Percentiles rank a stretch among this genome's conserved stretches.
Evolutionary conservation across 805 yeast genomes (phyloP).

Genomic region (Sugiyamaella mastotermitis): DNA sequence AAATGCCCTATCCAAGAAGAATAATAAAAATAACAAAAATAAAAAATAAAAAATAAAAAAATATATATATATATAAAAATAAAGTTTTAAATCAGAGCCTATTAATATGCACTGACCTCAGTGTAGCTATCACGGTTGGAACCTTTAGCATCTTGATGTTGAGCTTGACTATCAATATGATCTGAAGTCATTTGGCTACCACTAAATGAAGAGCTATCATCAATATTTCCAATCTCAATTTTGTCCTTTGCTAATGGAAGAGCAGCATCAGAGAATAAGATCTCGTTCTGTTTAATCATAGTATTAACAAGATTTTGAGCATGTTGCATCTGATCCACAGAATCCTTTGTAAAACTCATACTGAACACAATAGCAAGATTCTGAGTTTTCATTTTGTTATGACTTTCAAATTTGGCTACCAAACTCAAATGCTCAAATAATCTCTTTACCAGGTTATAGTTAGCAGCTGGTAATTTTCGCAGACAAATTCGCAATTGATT

Average conservation of each 20-base stretch:
- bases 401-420: conserved; percentile 59
- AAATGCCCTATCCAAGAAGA: too few species aligned
- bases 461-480: conserved; percentile 51
- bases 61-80: too few species aligned
- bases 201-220: conserved; percentile 1
- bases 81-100: too few species aligned
- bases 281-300: conserved; percentile 35
- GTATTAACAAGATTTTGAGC: conserved; percentile 47
- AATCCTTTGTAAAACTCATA: conserved; percentile 43
- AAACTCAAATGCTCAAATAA: conserved; percentile 63
- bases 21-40: too few species aligned
- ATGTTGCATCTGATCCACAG: conserved; percentile 39
- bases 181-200: too few species aligned
- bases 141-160: neutral
- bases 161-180: neutral
- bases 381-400: conserved; percentile 81
- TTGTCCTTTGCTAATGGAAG: neutral
- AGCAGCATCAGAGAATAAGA: conserved; percentile 24
- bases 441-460: conserved; percentile 61
- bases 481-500: conserved; percentile 29
- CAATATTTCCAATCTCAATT: neutral
- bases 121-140: conserved; percentile 21
- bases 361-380: conserved; percentile 86
- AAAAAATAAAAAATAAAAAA: too few species aligned
- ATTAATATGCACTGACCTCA: conserved; percentile 23